Conservation (phyloP, 78 protist genomes). For the Anaeramoeba flamelloides region DNA sequence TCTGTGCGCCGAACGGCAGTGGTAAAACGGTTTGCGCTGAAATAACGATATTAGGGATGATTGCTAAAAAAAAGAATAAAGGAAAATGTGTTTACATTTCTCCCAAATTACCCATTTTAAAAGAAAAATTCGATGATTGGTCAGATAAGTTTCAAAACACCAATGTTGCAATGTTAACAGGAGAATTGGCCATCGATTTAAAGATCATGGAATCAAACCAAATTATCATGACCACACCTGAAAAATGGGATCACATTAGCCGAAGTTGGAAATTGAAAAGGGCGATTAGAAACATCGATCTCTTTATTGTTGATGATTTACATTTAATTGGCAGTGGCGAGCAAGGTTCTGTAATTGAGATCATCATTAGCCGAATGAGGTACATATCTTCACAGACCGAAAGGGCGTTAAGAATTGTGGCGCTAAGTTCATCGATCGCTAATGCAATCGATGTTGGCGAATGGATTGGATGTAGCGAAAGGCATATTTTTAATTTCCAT, state of each 20-base stretch:
- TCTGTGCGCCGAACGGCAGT: constrained; percentile 94
- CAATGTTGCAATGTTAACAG: constrained; percentile 34
- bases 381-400: constrained; percentile 51
- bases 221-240: constrained; percentile 46
- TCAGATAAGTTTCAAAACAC: neutral
- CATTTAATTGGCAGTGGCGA: constrained; percentile 70
- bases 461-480: constrained; percentile 50
- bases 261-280: constrained; percentile 72
- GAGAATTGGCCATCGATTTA: constrained; percentile 39
- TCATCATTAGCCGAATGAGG: constrained; percentile 66
- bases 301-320: constrained; percentile 74
- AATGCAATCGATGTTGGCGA: constrained; percentile 53
- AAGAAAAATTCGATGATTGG: constrained; percentile 14
- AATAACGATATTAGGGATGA: constrained; percentile 66
- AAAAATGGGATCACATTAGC: constrained; percentile 71
- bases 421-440: constrained; percentile 52
- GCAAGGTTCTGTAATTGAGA: constrained; percentile 63
- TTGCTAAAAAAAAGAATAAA: neutral
- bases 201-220: neutral
- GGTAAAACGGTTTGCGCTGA: constrained; percentile 93
- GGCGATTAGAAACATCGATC: constrained; percentile 34
- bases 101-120: constrained; percentile 18
- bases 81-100: constrained; percentile 25
- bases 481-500: constrained; percentile 65
- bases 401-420: constrained; percentile 54